Base-by-base conservation (phyloP, 805 yeast genomes). In the Sugiyamaella boreocaroliniensis region DNA sequence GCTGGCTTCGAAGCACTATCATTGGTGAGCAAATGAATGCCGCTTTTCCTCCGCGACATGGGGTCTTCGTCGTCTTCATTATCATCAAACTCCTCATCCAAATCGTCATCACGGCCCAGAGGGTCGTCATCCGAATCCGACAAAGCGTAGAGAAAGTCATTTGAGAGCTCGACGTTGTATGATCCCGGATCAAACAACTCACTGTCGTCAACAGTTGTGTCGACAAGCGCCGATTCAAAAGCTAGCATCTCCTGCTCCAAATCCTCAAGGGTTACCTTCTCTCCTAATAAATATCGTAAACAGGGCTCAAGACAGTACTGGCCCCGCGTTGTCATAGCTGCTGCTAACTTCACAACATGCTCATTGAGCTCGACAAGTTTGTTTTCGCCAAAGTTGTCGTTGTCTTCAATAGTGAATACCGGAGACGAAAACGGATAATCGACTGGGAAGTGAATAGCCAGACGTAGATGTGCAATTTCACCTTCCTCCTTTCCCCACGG, bases 231-330 rank as follows among this genome's bases (percentile, higher is more conserved):
- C 11, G 37, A 32, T 14, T 32, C 37, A 14, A 32, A 9, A 32
- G 37, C 37, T 32, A 4, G 37, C 37, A 32, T 5, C 37, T 32
- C 37, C 4, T 11, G 37, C 37, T 75, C 78, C 26, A 47, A 41
- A 14, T 58, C 62, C 5, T 59, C 64, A 1, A 63, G 49, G 2
- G 55, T 44, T 10, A 64, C 54, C 32, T 55, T 50, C 58, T 89
- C 97, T 2, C 99, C 99, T 72, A 89, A 72, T 1, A 93, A 70
- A 61, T 74, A 85, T 44, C 96, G 66, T 52, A 92, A 66, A 59
- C 90, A 81, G 1, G 86, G 83, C 63, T 93, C 98, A 18, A 93
- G 71, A 57, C 97, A 88, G 57, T 81, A 87, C 55, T 74, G 72
- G 29, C 80, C 79, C 40, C 76, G 72, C 32, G 76, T 73, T 1